Evolutionary conservation across 2,329 filamentous ascomycete genomes (phyloP).

Genomic region (Ophiostoma populinum): DNA sequence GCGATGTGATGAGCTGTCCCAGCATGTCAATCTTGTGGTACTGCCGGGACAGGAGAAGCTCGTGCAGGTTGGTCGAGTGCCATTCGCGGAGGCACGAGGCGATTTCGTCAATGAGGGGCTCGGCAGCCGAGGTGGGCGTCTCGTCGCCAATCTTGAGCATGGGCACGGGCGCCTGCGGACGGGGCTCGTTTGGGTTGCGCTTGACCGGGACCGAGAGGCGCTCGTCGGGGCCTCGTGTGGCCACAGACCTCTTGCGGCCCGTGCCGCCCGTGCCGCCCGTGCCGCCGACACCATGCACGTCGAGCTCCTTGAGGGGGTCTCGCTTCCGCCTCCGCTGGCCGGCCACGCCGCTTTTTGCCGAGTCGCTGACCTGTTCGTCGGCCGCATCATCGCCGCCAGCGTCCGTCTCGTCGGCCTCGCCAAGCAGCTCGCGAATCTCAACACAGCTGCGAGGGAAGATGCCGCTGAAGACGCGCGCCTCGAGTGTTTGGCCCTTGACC

Average conservation of each 20-base stretch:
- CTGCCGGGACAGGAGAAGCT: conserved; percentile 66
- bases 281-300: conserved; percentile 6
- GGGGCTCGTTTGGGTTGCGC: conserved; percentile 50
- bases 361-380: conserved; percentile 26
- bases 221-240: conserved; percentile 16
- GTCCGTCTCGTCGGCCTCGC: conserved; percentile 45
- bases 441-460: conserved; percentile 93
- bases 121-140: conserved; percentile 72
- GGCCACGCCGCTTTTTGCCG: conserved; percentile 34
- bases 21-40: conserved; percentile 71
- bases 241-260: conserved; percentile 3
- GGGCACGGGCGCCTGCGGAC: conserved; percentile 81
- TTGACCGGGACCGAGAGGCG: conserved; percentile 30
- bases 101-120: conserved; percentile 93
- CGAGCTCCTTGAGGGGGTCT: conserved; percentile 10
- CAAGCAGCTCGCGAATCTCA: conserved; percentile 82
- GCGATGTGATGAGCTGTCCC: conserved; percentile 59
- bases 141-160: conserved; percentile 98
- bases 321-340: conserved; percentile 19
- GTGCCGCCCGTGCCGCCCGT: conserved; percentile 1
- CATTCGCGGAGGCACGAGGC: conserved; percentile 92
- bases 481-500: conserved; percentile 78
- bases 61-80: conserved; percentile 94
- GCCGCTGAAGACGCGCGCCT: conserved; percentile 93
- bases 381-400: conserved; percentile 20